Conservation (phyloP, 352 stramenopile genomes). For the Blastocystis sp. region DNA sequence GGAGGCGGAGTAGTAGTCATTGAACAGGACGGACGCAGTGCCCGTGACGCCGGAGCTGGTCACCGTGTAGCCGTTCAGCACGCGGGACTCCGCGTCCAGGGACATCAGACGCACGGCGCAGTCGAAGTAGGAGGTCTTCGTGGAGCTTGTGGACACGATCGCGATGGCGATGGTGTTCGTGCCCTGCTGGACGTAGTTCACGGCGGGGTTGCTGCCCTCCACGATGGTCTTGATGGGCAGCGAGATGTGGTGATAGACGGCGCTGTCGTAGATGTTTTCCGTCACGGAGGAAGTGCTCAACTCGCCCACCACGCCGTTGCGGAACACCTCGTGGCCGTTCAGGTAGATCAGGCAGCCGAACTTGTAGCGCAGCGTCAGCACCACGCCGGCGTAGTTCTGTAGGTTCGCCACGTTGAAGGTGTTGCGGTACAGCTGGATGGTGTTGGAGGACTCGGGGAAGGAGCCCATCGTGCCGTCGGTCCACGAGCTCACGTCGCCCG, state of each 20-base stretch:
- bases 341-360: conserved; percentile 44
- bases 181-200: neutral
- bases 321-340: conserved; percentile 40
- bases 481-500: neutral
- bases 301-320: conserved; percentile 33
- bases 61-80: neutral
- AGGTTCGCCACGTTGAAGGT: conserved; percentile 20
- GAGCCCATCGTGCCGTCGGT: neutral
- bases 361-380: conserved; percentile 49
- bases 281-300: conserved; percentile 20
- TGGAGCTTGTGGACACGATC: neutral
- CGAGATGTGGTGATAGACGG: conserved; percentile 7
- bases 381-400: neutral
- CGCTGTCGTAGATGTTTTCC: neutral
- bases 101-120: conserved; percentile 24
- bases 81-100: neutral
- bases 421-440: conserved; percentile 54
- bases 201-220: neutral
- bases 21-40: neutral
- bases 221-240: neutral
- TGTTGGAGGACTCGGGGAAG: conserved; percentile 26
- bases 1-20: neutral
- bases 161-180: conserved; percentile 52
- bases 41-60: neutral
- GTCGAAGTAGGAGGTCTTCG: conserved; percentile 27